Evolutionary conservation across 805 yeast genomes (phyloP), one percentile per base, ranked within the genome.

Genomic region (Candida cerambycidarum): DNA sequence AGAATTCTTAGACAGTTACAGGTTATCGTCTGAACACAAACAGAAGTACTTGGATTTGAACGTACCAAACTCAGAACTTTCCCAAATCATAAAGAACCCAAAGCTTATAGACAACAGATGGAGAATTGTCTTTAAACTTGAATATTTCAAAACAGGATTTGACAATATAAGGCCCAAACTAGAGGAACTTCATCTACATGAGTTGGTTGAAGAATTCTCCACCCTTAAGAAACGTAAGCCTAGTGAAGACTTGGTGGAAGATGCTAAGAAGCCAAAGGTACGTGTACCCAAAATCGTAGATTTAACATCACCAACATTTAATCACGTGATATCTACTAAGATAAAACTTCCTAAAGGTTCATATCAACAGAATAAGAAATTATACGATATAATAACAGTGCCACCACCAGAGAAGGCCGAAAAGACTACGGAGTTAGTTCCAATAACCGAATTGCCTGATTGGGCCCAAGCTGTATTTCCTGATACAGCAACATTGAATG

Each of bases 341-440:
- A 79, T 93, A 16, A 74, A 75, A 41, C 75, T 93, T 3, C 98
- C 99, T 0, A 76, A 76, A 44, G 96, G 95, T 3, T 85, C 98
- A 0, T 85, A 79, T 58, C 89, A 86, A 55, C 78, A 85, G 45
- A 78, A 79, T 10, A 82, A 82, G 49, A 80, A 78, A 45, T 65
- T 77, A 4, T 92, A 92, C 63, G 98, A 92, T 56, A 95, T 89
- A 53, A 86, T 90, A 28, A 89, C 83, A 48, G 79, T 93, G n/a
- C 99, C 99, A 0, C 83, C 97, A 0, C 96, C 97, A 0, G 59
- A 65, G 12, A 63, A 61, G 1, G 57, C 54, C 4, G 58, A 57
- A 63, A 44, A 43, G 4, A 11, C 32, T n/a, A 69, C 78, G 39
- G 54, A 65, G 13, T 60, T 85, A 9, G 80, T 88, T 3, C 65